phyloP scores from a whole-genome alignment of 225 moss, liverwort and hornwort genomes.

The Straminergon stramineum region DNA sequence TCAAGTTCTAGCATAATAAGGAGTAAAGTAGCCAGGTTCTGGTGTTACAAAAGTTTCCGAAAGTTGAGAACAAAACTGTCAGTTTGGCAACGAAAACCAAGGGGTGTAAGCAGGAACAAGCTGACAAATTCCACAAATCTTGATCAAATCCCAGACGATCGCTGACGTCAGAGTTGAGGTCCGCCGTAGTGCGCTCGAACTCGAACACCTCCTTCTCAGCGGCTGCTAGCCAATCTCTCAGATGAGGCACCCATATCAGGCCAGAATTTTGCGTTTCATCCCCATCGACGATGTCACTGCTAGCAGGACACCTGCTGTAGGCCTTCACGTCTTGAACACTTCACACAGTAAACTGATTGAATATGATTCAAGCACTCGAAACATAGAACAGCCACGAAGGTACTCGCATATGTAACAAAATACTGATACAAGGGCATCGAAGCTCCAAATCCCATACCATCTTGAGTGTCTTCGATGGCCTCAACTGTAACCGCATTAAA shows the following conservation, averaged over 20 bases:
- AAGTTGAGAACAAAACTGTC: not conserved
- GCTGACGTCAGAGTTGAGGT: not conserved
- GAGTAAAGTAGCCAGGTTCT: not conserved
- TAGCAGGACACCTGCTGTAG: not conserved
- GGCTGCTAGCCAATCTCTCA: not conserved
- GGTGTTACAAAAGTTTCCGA: not conserved
- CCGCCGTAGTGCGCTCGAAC: not conserved
- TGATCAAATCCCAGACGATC: not conserved
- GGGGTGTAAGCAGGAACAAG: not conserved
- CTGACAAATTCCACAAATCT: not conserved
- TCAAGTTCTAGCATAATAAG: not conserved
- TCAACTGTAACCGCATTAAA: conserved; percentile 8
- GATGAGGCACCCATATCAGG: not conserved
- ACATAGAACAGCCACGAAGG: conserved; percentile 13
- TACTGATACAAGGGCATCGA: conserved; percentile 40
- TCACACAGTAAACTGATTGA: not conserved
- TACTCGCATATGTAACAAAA: conserved; percentile 35
- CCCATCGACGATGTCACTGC: not conserved
- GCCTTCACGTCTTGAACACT: not conserved
- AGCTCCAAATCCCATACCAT: conserved; percentile 17
- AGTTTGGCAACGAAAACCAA: not conserved
- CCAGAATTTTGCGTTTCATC: not conserved
- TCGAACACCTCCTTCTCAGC: not conserved
- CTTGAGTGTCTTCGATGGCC: not conserved
- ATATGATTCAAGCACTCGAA: conserved; percentile 4